Percentiles rank a stretch among this genome's conserved stretches.
Evolutionary conservation across 176 grass and related monocot species (phyloP).

Genomic region (Typha latifolia): DNA sequence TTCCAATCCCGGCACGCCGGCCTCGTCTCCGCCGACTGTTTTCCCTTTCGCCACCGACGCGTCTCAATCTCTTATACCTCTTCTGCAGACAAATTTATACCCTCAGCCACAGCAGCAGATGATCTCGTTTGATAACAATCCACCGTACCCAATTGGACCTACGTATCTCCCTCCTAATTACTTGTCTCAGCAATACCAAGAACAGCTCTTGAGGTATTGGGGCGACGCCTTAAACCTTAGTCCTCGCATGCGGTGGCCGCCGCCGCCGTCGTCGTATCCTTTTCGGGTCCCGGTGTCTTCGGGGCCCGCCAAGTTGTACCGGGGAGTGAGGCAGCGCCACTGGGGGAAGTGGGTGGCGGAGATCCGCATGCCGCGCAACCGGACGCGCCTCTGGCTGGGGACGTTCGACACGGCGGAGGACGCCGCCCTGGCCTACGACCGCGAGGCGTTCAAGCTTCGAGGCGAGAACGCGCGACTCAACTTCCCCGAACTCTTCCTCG

Average conservation of each 20-base stretch:
- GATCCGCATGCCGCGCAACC: conserved; percentile 88
- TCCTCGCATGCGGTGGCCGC: conserved; percentile 34
- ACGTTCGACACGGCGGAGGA: conserved; percentile 98
- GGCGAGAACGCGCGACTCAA: conserved; percentile 90
- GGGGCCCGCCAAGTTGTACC: conserved; percentile 57
- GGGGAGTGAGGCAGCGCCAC: conserved; percentile 89
- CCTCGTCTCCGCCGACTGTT: conserved; percentile 25
- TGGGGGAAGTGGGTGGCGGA: conserved; percentile 99
- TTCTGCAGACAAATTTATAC: conserved; percentile 10
- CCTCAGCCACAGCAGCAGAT: conserved; percentile 28
- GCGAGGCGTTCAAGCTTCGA: conserved; percentile 81
- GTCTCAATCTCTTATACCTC: conserved; percentile 12
- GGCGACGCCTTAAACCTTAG: conserved; percentile 70
- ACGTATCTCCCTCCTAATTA: conserved; percentile 32
- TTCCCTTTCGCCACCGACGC: conserved; percentile 66
- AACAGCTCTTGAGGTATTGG: conserved; percentile 60
- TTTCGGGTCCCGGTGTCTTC: conserved; percentile 28
- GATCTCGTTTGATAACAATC: conserved; percentile 44
- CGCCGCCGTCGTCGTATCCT: conserved; percentile 31
- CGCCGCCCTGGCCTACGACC: conserved; percentile 90
- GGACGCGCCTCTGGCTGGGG: conserved; percentile 85
- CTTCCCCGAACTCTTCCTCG: conserved; percentile 83
- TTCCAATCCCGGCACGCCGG: conserved; percentile 40
- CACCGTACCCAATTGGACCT: conserved; percentile 21
- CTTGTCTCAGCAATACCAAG: conserved; percentile 26